These are phyloP conservation scores for Aspergillus terreus DNA, from an alignment of 2,329 filamentous ascomycete genomes.

Conservation along the genomic window DNA sequence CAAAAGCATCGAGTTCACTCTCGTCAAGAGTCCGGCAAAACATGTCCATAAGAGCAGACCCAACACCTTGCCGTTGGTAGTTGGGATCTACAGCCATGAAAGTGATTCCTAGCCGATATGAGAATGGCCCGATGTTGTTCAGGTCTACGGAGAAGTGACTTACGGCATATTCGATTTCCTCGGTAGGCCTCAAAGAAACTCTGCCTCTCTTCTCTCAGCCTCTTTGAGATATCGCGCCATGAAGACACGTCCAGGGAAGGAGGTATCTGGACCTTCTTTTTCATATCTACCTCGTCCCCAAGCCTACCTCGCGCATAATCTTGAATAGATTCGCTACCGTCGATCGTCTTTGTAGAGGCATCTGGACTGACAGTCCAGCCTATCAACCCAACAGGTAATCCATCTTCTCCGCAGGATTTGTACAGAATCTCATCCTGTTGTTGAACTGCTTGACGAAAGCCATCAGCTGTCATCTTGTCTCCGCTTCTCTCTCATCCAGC, in stretches of 20 bases:
- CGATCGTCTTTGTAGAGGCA: background rate
- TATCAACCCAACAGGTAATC: conserved; percentile 4
- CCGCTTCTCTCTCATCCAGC: background rate
- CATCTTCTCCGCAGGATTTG: conserved; percentile 7
- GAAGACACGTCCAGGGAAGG: conserved; percentile 3
- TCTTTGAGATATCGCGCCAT: conserved; percentile 3
- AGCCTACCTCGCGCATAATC: background rate
- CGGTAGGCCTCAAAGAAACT: background rate
- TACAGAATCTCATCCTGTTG: conserved; percentile 5
- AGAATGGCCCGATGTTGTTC: no score
- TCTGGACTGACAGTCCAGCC: conserved; percentile 1
- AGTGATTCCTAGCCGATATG: background rate
- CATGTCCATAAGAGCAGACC: conserved; percentile 12
- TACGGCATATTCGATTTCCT: conserved; percentile 5
- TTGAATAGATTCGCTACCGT: background rate
- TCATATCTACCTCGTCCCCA: no score
- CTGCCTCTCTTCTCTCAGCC: conserved; percentile 4
- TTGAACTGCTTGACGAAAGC: background rate
- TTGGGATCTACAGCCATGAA: background rate
- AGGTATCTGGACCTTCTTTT: conserved; percentile 1
- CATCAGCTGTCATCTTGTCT: conserved; percentile 1
- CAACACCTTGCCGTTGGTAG: conserved; percentile 2
- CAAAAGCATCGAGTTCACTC: conserved; percentile 6
- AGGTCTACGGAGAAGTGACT: background rate
- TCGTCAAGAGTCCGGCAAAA: conserved; percentile 17